phyloP scores from a whole-genome alignment of 1,284 basidiomycete species.

The Rhodofomes roseus region DNA sequence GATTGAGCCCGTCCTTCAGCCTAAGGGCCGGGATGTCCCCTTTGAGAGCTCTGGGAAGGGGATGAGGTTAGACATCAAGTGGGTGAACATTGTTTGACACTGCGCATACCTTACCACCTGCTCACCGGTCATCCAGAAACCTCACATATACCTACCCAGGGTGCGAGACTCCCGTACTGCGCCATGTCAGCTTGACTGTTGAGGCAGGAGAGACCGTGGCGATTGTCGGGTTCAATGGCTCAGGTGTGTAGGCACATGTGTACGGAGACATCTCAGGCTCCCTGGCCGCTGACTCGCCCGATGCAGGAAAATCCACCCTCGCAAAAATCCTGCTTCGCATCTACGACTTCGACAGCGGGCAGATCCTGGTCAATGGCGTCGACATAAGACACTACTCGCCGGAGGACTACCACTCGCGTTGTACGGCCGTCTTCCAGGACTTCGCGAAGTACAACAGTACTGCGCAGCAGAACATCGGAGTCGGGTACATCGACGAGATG shows the following conservation, averaged over 20 bases:
- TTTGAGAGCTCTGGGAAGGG: slow-evolving; percentile 51
- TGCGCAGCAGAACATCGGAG: slow-evolving; percentile 73
- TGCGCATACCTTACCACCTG: neutral
- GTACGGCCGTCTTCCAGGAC: slow-evolving; percentile 78
- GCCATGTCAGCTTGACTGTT: slow-evolving; percentile 64
- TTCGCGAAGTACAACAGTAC: slow-evolving; percentile 76
- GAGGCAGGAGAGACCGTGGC: slow-evolving; percentile 75
- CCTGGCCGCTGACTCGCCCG: slow-evolving; percentile 9
- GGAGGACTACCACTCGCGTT: slow-evolving; percentile 64
- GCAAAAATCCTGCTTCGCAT: slow-evolving; percentile 76
- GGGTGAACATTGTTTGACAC: slow-evolving; percentile 6
- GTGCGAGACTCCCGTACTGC: slow-evolving; percentile 57
- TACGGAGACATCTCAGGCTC: neutral
- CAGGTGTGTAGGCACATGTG: slow-evolving; percentile 43
- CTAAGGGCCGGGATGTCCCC: slow-evolving; percentile 43
- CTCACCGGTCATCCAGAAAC: slow-evolving; percentile 36
- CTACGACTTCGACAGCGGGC: slow-evolving; percentile 64
- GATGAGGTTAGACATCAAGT: slow-evolving; percentile 70
- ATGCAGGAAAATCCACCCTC: slow-evolving; percentile 77
- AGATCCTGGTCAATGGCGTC: slow-evolving; percentile 62
- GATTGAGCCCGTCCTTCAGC: slow-evolving; percentile 63
- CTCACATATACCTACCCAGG: slow-evolving; percentile 78
- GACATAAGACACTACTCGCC: slow-evolving; percentile 63
- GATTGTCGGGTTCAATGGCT: slow-evolving; percentile 80
- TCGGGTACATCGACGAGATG: slow-evolving; percentile 64